Evolutionary conservation across 2,329 filamentous ascomycete species (phyloP), one percentile per base, ranked within the genome.

Genomic region (Dactylonectria macrodidyma): DNA sequence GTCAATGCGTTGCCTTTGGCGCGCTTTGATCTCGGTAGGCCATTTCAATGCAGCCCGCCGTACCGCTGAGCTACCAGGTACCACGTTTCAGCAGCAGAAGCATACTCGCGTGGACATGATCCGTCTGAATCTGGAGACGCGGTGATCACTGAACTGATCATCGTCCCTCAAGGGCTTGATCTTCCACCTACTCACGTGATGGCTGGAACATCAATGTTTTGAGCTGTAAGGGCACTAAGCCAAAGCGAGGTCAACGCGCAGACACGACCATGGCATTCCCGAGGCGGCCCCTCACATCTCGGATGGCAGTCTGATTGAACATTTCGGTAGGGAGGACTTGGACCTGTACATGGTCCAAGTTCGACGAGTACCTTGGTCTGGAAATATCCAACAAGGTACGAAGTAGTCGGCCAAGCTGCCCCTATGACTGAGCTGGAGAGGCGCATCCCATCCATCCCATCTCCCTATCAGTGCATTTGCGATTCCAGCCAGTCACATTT

Each of bases 291-390:
- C 66, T 73, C 68, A 56, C 52, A 16, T 33, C 34, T 63, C 52
- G 19, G 26, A 34, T 52, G 51, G 33, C 33, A 54, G 51, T 33
- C 33, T 33, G 26, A 52, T 50, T 71, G 71, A 68, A 54, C 67
- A 69, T 72, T 70, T 70, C 73, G 70, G 70, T 75, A 75, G 30
- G 51, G 51, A 33, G 51, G 34, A 54, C 73, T 73, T 74, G 50
- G 64, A 58, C 68, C 73, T 71, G 66, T 33, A 47, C 44, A 59
- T 38, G 65, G 55, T 44, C 66, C 67, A 51, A 64, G 69, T 58
- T 58, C 19, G 19, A 34, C 30, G 11, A 9, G 14, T 12, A 57
- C 60, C n/a, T 69, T 68, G 34, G 19, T 56, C 47, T 54, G 56
- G 56, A 50, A 59, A 71, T 67, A 60, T 65, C 65, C 52, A 50